phyloP scores from a whole-genome alignment of 306 rosid genomes.

The Acacia melanoxylon region DNA sequence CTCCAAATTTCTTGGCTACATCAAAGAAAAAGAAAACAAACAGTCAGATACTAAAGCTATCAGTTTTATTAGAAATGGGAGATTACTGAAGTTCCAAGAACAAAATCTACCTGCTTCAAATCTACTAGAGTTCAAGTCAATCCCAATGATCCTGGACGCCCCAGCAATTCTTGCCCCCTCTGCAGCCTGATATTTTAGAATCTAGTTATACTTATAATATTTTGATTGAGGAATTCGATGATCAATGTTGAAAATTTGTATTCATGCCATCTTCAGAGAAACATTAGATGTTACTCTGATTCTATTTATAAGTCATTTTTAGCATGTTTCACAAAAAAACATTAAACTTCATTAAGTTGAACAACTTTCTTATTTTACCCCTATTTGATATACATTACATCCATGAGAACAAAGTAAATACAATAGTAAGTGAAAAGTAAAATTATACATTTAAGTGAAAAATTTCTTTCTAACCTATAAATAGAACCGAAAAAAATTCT shows the following conservation, averaged over 20 bases:
- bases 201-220: background rate
- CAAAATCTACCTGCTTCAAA: conserved; percentile 35
- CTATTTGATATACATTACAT: too few relatives aligned
- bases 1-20: conserved; percentile 52
- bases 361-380: too few relatives aligned
- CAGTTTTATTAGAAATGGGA: background rate
- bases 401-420: too few relatives aligned
- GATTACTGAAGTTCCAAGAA: background rate
- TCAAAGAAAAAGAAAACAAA: background rate
- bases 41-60: background rate
- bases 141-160: conserved; percentile 45
- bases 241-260: background rate
- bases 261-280: background rate
- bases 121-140: conserved; percentile 35
- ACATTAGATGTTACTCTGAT: background rate
- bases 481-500: too few relatives aligned
- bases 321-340: too few relatives aligned
- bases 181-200: conserved; percentile 36
- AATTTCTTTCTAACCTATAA: too few relatives aligned
- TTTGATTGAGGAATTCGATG: background rate
- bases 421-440: too few relatives aligned
- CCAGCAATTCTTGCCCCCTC: conserved; percentile 52
- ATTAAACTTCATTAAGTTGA: too few relatives aligned
- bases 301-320: too few relatives aligned
- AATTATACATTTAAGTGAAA: too few relatives aligned